Base-by-base conservation (phyloP, 1,284 basidiomycete genomes). In the Chiua sp. region DNA sequence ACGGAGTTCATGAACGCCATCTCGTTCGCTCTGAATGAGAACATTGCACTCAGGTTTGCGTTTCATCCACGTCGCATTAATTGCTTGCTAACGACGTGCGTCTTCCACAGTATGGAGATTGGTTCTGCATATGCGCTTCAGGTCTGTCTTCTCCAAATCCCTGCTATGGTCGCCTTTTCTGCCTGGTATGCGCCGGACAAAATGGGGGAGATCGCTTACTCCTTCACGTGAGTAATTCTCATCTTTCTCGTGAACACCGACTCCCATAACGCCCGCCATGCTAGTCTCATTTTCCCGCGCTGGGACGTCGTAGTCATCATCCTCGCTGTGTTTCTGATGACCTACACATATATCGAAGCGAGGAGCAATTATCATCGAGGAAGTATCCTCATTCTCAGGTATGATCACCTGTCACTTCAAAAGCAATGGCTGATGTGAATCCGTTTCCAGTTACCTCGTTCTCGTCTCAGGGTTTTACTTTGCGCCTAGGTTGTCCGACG, bases 1-100 rank as follows among this genome's bases (percentile, higher is more conserved):
- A 99, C 98, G 23, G 98, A 99, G 78, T 99, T 99, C 75, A 98
- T 99, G 97, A 99, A 99, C 74, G 98, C 98, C 57, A 98, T 99
- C 71, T 97, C 95, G n/a, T 99, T 99, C 72, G 97, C 98, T 20
- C 79, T 99, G 68, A 93, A 98, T 70, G 97, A 93, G 18, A 99
- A 99, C 75, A 99, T 99, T 66, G 95, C 98, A 2, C 80, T 99
- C 26, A 96, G 93, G 95, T 94, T 66, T 52, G 86, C 70, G 12
- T 51, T 44, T 23, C 2, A 50, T 39, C n/a, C 20, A 23, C 42
- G 1, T 3, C 58, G 4, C 10, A 3, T n/a, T 30, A 3, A 6
- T 55, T 50, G 7, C 51, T 20, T 57, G 5, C 51, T 69, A 44
- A 57, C 30, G 49, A 32, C 30, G 30, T 10, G 30, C n/a, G 47